phyloP scores from a whole-genome alignment of 495 filamentous ascomycete genomes.

The Penicillium soppii region DNA sequence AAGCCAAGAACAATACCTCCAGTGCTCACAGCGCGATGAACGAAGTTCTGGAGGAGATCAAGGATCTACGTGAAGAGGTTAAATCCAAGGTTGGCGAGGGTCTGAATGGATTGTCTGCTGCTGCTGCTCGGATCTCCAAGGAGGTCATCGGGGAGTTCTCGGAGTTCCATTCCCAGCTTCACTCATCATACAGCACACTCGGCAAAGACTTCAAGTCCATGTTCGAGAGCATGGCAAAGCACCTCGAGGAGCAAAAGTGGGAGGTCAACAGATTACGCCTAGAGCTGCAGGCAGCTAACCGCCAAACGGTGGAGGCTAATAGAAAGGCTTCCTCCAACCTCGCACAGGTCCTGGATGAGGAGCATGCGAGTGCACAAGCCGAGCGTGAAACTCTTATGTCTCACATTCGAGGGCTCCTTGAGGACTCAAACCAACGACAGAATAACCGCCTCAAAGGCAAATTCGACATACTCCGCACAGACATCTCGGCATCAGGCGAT shows the following conservation, averaged over 20 bases:
- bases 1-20: conserved; percentile 66
- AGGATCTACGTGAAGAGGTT: conserved; percentile 79
- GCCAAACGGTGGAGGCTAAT: conserved; percentile 63
- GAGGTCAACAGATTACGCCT: conserved; percentile 71
- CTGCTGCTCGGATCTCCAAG: conserved; percentile 82
- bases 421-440: conserved; percentile 69
- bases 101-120: conserved; percentile 76
- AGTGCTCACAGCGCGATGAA: conserved; percentile 86
- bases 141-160: conserved; percentile 88
- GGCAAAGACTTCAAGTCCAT: conserved; percentile 84
- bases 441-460: conserved; percentile 66
- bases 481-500: conserved; percentile 60
- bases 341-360: conserved; percentile 71
- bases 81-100: conserved; percentile 84
- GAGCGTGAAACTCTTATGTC: conserved; percentile 73
- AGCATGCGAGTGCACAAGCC: conserved; percentile 66
- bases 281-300: conserved; percentile 67
- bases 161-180: conserved; percentile 78
- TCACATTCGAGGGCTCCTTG: conserved; percentile 75
- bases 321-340: conserved; percentile 63
- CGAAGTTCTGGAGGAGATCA: conserved; percentile 85
- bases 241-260: conserved; percentile 71
- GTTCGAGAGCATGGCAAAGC: conserved; percentile 75
- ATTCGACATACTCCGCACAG: conserved; percentile 58
- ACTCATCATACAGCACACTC: conserved; percentile 80